Evolutionary conservation across 768 basidiomycete species (phyloP).

Genomic region (Candolleomyces efflorescens): DNA sequence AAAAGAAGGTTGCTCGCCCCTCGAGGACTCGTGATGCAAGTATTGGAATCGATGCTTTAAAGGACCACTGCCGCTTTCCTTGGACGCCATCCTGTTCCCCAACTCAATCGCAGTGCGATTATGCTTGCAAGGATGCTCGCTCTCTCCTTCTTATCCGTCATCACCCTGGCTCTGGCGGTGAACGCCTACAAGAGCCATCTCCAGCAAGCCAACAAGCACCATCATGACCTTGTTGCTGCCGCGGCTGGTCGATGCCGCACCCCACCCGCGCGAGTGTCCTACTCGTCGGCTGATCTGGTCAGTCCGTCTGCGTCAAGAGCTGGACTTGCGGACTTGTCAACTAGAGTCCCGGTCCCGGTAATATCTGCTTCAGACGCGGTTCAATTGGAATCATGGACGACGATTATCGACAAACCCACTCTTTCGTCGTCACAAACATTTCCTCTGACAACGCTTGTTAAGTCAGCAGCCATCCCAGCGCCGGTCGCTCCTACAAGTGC

Average conservation of each 20-base stretch:
- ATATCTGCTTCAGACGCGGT: neutral
- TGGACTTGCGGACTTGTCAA: neutral
- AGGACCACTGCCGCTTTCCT: neutral
- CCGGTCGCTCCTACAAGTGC: neutral
- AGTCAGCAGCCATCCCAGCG: neutral
- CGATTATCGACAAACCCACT: neutral
- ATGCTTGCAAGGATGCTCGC: constrained; percentile 2
- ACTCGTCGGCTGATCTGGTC: neutral
- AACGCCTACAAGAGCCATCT: constrained; percentile 1
- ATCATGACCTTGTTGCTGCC: constrained; percentile 1
- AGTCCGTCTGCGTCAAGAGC: neutral
- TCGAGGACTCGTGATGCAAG: neutral
- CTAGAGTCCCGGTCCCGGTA: neutral
- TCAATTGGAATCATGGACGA: neutral
- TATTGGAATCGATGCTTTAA: neutral
- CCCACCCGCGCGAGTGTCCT: neutral
- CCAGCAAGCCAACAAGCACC: neutral
- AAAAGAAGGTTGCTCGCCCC: neutral
- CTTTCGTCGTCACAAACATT: neutral
- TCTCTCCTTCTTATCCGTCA: constrained; percentile 1
- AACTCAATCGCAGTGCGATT: neutral
- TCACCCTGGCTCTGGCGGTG: constrained; percentile 6
- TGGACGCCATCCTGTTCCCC: neutral
- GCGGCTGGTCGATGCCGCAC: neutral
- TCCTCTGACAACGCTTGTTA: neutral